Percentiles rank a stretch among this genome's conserved stretches.
Conservation (phyloP, 805 yeast genomes). For the Ogataea angusta region DNA sequence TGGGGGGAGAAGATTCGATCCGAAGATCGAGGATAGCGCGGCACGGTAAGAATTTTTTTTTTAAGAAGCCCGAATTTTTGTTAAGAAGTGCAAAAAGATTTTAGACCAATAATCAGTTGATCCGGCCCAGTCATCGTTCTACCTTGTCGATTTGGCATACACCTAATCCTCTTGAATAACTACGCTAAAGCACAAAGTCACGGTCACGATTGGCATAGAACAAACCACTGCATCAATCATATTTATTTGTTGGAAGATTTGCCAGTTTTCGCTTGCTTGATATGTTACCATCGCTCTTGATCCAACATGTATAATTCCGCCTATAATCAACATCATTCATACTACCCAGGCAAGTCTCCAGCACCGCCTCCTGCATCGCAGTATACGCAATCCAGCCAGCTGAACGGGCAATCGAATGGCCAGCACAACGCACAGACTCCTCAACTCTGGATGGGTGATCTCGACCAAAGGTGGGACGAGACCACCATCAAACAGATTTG, state of each 20-base stretch:
- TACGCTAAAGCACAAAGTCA: neutral
- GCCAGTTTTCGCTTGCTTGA: constrained; percentile 1
- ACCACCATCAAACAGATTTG: constrained; percentile 61
- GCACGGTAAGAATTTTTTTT: constrained; percentile 5
- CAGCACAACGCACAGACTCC: constrained; percentile 24
- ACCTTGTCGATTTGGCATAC: neutral
- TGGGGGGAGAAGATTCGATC: constrained; percentile 3
- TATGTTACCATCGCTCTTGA: constrained; percentile 5
- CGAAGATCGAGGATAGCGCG: constrained; percentile 1
- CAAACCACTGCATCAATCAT: neutral
- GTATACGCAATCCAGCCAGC: neutral
- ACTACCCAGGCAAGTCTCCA: neutral
- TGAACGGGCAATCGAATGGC: neutral
- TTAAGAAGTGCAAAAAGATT: neutral
- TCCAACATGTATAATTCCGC: constrained; percentile 5
- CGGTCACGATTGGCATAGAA: neutral
- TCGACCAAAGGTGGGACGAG: constrained; percentile 85
- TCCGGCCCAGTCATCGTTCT: neutral
- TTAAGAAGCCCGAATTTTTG: constrained; percentile 1
- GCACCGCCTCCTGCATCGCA: constrained; percentile 1
- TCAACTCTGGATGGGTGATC: constrained; percentile 86
- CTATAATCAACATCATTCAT: constrained; percentile 3
- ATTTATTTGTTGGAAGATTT: neutral
- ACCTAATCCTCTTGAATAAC: neutral
- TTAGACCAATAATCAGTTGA: neutral